Evolutionary conservation across 805 yeast genomes (phyloP), one percentile per base, ranked within the genome.

Genomic region (Diddensiella transvaalensis): DNA sequence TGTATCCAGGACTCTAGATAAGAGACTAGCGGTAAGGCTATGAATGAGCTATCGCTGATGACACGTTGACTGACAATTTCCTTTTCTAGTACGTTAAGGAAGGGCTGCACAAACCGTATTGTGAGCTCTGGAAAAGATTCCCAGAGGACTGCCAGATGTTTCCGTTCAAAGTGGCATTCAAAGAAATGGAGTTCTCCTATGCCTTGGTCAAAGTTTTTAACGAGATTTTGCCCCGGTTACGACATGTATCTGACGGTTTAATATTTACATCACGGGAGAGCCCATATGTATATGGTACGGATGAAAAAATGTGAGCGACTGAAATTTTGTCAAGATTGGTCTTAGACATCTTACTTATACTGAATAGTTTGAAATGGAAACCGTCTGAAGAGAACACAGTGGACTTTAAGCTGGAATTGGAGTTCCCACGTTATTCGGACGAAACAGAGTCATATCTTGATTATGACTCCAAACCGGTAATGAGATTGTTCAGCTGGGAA

Each of bases 341-440:
- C 15, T 6, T 6, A n/a, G 38, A 8, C 8, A 35, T 35, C 8
- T 35, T 8, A 13, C 8, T 26, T 8, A 8, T 17, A 35, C 8
- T 35, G 21, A 5, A 13, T 15, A 38, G 41, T 43, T 69, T 93
- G 47, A 93, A 95, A 67, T 93, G 99, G 99, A 93, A 93, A 62
- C 98, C 99, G 2, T 87, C 95, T 10, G 87, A 87, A 53, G 99
- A 91, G 65, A 95, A 93, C 59, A 85, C 97, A 0, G 79, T 95
- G 39, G 99, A 93, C 67, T 93, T 87, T 67, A 82, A 82, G 62
- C 66, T 93, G 51, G 73, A 74, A 29, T 65, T 88, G 50, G 75
- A 75, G 30, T 86, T 87, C 58, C 79, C 81, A 15, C 57, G 66
- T 5, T 80, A 57, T 57, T 75, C 75, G 40, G 91, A 85, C 62